Evolutionary conservation across 306 rosid species (phyloP).

Genomic region (Quercus suber): DNA sequence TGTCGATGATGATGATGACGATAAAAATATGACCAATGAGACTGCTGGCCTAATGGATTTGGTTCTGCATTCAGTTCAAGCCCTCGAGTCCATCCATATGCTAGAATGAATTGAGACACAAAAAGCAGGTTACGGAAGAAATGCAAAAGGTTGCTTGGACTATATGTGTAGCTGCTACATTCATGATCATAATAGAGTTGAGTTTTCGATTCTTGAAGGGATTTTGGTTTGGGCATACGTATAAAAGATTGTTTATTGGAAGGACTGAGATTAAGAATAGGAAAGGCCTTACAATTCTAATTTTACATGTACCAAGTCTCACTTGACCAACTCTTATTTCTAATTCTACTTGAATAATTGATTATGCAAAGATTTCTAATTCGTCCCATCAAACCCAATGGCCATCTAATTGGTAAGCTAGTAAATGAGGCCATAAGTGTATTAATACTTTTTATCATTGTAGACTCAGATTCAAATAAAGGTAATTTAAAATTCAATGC

Average conservation of each 20-base stretch:
- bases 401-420: too few relatives aligned
- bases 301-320: not conserved
- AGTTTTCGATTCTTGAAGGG: not conserved
- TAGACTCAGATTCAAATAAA: too few relatives aligned
- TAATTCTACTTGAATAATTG: too few relatives aligned
- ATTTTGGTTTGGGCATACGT: not conserved
- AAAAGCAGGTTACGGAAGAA: not conserved
- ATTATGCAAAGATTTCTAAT: too few relatives aligned
- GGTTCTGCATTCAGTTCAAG: conserved; percentile 20
- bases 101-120: conserved; percentile 13
- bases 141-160: not conserved
- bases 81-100: conserved; percentile 23
- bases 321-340: too few relatives aligned
- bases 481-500: too few relatives aligned
- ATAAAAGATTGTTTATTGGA: not conserved
- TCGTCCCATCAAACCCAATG: too few relatives aligned
- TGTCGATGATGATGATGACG: conserved; percentile 6
- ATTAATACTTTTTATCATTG: too few relatives aligned
- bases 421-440: too few relatives aligned
- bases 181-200: not conserved
- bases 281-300: not conserved
- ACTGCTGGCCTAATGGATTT: conserved; percentile 19
- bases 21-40: conserved; percentile 10
- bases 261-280: not conserved
- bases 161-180: not conserved